Evolutionary conservation across 371 early-diverging fungal species (phyloP).

Genomic region (Parasitella parasitica): DNA sequence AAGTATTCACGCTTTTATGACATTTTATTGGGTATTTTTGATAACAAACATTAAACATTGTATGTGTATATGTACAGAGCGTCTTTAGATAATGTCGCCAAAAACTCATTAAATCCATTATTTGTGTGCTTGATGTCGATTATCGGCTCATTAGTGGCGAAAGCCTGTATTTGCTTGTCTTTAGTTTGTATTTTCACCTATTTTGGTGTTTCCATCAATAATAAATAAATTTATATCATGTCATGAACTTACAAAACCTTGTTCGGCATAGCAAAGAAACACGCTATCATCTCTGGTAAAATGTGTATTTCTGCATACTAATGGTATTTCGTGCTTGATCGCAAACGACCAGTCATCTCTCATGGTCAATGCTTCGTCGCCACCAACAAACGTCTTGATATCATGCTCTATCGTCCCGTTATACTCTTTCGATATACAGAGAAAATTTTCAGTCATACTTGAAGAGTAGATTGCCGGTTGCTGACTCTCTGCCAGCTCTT

Average conservation of each 20-base stretch:
- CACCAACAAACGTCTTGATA: background rate
- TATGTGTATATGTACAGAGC: background rate
- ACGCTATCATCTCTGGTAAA: constrained; percentile 4
- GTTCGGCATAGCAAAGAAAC: constrained; percentile 7
- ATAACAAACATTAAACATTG: background rate
- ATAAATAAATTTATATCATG: background rate
- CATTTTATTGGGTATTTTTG: background rate
- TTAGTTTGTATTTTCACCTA: background rate
- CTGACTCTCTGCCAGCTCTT: background rate
- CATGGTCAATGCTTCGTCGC: too few species aligned
- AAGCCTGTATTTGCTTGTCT: background rate
- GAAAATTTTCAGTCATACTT: background rate
- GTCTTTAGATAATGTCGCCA: background rate
- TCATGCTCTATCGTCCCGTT: background rate
- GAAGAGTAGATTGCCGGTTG: background rate
- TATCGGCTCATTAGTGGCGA: background rate
- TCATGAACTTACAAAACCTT: background rate
- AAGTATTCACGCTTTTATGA: background rate
- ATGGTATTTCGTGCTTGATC: background rate
- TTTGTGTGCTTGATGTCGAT: constrained; percentile 1
- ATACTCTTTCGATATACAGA: constrained; percentile 1
- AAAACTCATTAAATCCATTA: background rate
- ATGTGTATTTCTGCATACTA: background rate
- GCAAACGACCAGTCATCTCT: background rate
- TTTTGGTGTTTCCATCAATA: background rate